Evolutionary conservation across 1,284 basidiomycete genomes (phyloP), one percentile per base, ranked within the genome.

Genomic region (Hemileia vastatrix): DNA sequence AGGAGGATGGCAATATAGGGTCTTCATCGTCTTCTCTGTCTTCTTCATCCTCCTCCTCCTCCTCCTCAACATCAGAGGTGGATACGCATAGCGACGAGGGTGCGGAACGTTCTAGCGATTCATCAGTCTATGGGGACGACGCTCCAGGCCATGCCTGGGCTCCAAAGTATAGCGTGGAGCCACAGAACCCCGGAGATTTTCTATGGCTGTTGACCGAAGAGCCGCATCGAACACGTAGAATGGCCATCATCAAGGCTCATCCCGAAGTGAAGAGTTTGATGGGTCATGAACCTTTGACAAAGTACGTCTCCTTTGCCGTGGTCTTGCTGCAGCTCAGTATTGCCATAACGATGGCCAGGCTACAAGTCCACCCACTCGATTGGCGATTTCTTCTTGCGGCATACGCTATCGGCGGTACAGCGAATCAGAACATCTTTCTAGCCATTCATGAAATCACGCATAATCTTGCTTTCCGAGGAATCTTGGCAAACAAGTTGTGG

Each of bases 381-480:
- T 82, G 82, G 56, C 74, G 79, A 45, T 93, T 94, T 76, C 73
- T 96, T 50, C 68, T 86, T 36, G 80, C 81, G 8, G 90, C 93
- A 0, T 97, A 97, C 75, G 80, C 79, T 6, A 81, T 97, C 57
- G 94, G 94, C 2, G 94, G 90, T 2, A 95, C 92, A 0, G 86
- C 87, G 15, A 98, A 97, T 78, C 94, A 98, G 75, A 97, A 97
- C 76, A 82, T 92, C 31, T 97, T 97, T 77, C 82, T 98, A 44
- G 90, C 94, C 24, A 94, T 97, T 62, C 94, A 98, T 76, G 94
- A 98, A 74, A 96, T 98, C 68, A 95, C 92, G 1, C 94, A 98
- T 77, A 97, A 97, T 75, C 82, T 98, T 33, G 94, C 91, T 3
- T 97, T 97, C 79, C 83, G 82, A 67, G 81, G 86, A 27, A 83